Conservation (phyloP, 2,329 filamentous ascomycete species). For the Hypocreales sp. region DNA sequence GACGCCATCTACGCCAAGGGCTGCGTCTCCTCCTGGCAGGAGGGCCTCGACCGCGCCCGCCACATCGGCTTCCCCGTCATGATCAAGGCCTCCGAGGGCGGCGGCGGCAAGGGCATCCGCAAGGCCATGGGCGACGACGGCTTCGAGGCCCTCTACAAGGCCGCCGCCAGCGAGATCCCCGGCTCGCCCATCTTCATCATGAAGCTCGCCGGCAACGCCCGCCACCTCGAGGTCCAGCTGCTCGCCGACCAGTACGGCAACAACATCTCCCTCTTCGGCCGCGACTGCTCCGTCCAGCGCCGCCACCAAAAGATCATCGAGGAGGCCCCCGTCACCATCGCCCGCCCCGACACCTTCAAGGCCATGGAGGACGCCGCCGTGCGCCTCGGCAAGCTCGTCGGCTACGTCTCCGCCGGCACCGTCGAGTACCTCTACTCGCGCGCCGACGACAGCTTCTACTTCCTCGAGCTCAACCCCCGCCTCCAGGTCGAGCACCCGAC, state of each 20-base stretch:
- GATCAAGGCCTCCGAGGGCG: conserved; percentile 99
- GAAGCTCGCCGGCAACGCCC: conserved; percentile 93
- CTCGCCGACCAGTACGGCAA: conserved; percentile 98
- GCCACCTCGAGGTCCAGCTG: conserved; percentile 94
- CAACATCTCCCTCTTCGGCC: conserved; percentile 96
- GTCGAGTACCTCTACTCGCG: conserved; percentile 99
- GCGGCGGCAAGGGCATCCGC: conserved; percentile 97
- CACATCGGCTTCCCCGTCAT: conserved; percentile 97
- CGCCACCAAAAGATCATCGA: conserved; percentile 99
- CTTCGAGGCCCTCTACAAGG: conserved; percentile 82
- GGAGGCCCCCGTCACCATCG: conserved; percentile 94
- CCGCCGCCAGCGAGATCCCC: conserved; percentile 91
- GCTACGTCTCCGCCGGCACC: conserved; percentile 96
- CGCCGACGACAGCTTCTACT: conserved; percentile 97
- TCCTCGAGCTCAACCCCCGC: conserved; percentile 95
- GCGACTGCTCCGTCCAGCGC: conserved; percentile 97
- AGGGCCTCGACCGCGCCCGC: conserved; percentile 73
- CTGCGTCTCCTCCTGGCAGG: conserved; percentile 77
- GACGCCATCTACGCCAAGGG: conserved; percentile 79
- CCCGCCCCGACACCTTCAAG: conserved; percentile 75
- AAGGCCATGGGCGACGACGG: conserved; percentile 78
- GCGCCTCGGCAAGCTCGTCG: conserved; percentile 81
- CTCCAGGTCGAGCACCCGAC: conserved; percentile 99
- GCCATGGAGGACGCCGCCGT: conserved; percentile 96
- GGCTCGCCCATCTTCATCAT: conserved; percentile 99